phyloP scores from a whole-genome alignment of 2,329 filamentous ascomycete species.

The Colletotrichum chlorophyti region DNA sequence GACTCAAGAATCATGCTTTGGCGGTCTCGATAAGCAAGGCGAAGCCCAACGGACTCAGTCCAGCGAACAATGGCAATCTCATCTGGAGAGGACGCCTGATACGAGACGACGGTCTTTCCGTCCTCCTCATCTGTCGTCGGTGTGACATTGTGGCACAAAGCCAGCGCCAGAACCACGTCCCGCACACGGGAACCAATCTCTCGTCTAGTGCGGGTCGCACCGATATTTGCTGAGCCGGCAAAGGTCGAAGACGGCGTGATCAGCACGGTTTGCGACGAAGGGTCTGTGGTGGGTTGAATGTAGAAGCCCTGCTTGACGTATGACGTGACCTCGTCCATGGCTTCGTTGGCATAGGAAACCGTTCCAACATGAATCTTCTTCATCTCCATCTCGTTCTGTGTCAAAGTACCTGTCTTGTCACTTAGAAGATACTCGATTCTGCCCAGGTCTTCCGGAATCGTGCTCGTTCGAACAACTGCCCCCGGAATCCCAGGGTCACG shows the following conservation, averaged over 20 bases:
- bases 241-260: constrained; percentile 80
- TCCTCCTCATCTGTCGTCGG: constrained; percentile 86
- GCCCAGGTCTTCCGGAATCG: constrained; percentile 94
- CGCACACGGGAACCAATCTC: constrained; percentile 94
- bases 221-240: constrained; percentile 63
- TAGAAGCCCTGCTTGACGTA: constrained; percentile 88
- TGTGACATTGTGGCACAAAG: constrained; percentile 96
- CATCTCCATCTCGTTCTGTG: constrained; percentile 98
- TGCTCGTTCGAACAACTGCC: constrained; percentile 93
- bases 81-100: constrained; percentile 96
- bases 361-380: constrained; percentile 99
- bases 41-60: constrained; percentile 90
- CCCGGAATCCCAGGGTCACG: constrained; percentile 87
- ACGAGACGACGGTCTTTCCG: constrained; percentile 79
- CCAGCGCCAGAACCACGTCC: constrained; percentile 90
- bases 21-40: constrained; percentile 84
- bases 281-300: constrained; percentile 51
- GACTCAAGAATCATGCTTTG: constrained; percentile 85
- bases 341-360: constrained; percentile 96
- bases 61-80: constrained; percentile 98
- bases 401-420: constrained; percentile 98
- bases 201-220: constrained; percentile 82
- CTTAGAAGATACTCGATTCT: constrained; percentile 95
- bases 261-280: constrained; percentile 56
- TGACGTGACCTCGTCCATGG: constrained; percentile 93